A percentile compares a stretch with the other conserved stretches of the same genome.
These are phyloP conservation scores for Cyclotella cryptica DNA, from an alignment of 108 stramenopile species.

Conservation along the genomic window DNA sequence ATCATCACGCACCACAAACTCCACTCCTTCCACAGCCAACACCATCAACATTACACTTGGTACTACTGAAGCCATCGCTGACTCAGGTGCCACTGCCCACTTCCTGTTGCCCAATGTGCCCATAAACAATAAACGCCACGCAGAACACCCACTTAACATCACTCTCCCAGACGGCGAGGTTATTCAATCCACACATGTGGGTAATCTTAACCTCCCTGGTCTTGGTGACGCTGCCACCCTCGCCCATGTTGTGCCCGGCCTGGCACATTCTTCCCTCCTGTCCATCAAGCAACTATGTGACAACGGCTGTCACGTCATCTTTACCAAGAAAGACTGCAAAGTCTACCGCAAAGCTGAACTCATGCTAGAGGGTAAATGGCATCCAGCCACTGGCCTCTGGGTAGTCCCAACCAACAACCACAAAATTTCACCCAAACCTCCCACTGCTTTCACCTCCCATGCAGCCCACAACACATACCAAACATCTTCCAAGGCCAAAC, in stretches of 20 bases:
- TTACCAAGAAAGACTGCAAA: no score
- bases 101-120: conserved; percentile 9
- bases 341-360: no score
- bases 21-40: neutral
- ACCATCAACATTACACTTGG: neutral
- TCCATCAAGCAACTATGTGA: conserved; percentile 26
- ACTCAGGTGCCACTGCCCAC: conserved; percentile 20
- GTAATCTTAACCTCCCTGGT: conserved; percentile 14
- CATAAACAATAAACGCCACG: neutral
- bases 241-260: conserved; percentile 14
- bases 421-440: no score
- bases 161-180: conserved; percentile 22
- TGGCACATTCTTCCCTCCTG: conserved; percentile 22
- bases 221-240: no score
- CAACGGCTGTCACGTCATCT: conserved; percentile 19
- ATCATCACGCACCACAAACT: no score
- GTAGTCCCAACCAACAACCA: no score
- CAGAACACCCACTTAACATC: conserved; percentile 14
- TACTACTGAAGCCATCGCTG: neutral
- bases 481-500: no score
- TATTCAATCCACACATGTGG: conserved; percentile 32
- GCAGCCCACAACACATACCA: no score
- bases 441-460: neutral
- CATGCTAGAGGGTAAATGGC: conserved; percentile 4
- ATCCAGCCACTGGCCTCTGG: conserved; percentile 17